Evolutionary conservation across 768 basidiomycete genomes (phyloP).

Genomic region (Termitomyces heimii): DNA sequence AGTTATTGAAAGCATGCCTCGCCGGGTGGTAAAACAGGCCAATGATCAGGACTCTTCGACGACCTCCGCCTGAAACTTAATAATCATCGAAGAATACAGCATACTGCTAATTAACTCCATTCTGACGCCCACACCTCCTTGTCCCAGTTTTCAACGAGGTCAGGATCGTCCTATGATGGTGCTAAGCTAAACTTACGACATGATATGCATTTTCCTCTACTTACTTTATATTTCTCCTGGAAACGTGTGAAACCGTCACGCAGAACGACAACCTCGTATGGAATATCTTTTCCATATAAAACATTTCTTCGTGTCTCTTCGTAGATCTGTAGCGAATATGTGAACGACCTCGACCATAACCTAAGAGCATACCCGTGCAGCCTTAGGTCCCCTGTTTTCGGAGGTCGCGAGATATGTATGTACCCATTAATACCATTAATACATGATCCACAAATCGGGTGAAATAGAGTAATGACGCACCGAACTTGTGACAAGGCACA

Average conservation of each 20-base stretch:
- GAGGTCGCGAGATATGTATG: neutral
- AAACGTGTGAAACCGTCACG: constrained; percentile 70
- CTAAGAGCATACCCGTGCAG: constrained; percentile 49
- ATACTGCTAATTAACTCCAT: constrained; percentile 20
- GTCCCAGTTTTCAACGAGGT: constrained; percentile 75
- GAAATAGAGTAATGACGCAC: constrained; percentile 32
- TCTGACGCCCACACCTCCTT: constrained; percentile 53
- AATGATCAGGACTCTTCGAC: constrained; percentile 10
- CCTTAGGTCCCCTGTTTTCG: constrained; percentile 63
- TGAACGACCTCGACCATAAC: constrained; percentile 1
- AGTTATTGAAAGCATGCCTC: constrained; percentile 58
- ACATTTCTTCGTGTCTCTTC: constrained; percentile 52
- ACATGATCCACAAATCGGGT: neutral
- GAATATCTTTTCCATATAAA: constrained; percentile 33
- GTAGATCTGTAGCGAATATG: constrained; percentile 45
- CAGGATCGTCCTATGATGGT: constrained; percentile 45
- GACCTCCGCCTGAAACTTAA: constrained; percentile 4
- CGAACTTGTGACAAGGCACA: constrained; percentile 73
- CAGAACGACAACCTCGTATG: constrained; percentile 59
- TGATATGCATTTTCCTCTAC: neutral
- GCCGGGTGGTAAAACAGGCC: constrained; percentile 41
- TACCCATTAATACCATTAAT: neutral
- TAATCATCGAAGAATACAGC: neutral
- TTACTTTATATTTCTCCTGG: constrained; percentile 62
- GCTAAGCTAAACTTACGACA: neutral